A percentile compares a stretch with the other conserved stretches of the same genome.
Evolutionary conservation across 2,329 filamentous ascomycete species (phyloP).

Genomic region (Dendryphion nanum): DNA sequence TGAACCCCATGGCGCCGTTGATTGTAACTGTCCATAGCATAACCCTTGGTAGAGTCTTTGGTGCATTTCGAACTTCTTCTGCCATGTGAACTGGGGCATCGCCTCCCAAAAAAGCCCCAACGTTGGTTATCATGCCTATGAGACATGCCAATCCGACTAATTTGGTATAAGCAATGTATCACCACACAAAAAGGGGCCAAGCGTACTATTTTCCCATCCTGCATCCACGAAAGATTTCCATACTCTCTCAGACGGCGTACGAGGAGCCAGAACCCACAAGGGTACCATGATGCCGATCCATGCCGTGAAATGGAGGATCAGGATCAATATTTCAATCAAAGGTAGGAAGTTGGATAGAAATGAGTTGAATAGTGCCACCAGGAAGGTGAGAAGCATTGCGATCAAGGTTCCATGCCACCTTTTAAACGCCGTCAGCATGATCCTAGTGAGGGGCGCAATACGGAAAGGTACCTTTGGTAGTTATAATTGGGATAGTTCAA

Average conservation of each 20-base stretch:
- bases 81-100: conserved; percentile 45
- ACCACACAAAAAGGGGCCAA: no score
- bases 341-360: conserved; percentile 32
- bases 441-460: conserved; percentile 32
- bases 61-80: conserved; percentile 45
- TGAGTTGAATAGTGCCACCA: conserved; percentile 45
- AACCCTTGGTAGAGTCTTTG: conserved; percentile 40
- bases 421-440: no score
- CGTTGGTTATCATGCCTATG: conserved; percentile 41
- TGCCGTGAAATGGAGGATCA: conserved; percentile 43
- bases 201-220: not conserved
- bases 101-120: conserved; percentile 14
- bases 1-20: conserved; percentile 38
- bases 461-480: no score
- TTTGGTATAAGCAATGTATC: conserved; percentile 15
- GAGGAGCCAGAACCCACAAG: conserved; percentile 35
- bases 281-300: conserved; percentile 46
- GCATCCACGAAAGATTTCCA: not conserved
- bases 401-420: conserved; percentile 51
- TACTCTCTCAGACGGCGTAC: conserved; percentile 12
- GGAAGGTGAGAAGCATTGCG: conserved; percentile 45
- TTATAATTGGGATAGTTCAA: conserved; percentile 44
- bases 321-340: conserved; percentile 35
- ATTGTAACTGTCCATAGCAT: conserved; percentile 43
- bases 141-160: conserved; percentile 38